Conservation (phyloP, 768 basidiomycete species). For the Mrakia frigida region DNA sequence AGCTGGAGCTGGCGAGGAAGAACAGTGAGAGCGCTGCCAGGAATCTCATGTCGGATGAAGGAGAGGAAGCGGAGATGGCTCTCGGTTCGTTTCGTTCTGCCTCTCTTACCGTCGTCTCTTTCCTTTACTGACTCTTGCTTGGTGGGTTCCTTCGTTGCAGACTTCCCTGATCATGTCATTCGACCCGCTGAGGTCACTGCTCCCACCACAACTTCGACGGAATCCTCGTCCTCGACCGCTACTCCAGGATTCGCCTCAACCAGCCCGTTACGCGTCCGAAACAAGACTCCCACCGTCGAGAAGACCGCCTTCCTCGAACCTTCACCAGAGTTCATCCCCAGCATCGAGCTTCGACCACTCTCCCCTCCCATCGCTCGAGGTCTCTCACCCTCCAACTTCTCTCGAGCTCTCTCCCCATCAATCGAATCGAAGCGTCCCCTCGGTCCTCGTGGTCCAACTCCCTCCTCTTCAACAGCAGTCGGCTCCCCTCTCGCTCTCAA, state of each 20-base stretch:
- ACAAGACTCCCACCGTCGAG: constrained; percentile 18
- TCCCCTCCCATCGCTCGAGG: constrained; percentile 11
- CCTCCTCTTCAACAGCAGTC: not conserved
- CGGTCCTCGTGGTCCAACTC: constrained; percentile 23
- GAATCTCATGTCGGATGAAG: constrained; percentile 6
- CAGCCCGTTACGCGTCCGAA: constrained; percentile 21
- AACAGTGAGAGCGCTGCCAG: constrained; percentile 48
- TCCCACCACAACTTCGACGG: not conserved
- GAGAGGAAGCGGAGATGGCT: not conserved
- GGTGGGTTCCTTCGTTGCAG: not conserved
- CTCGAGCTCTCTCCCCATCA: constrained; percentile 2
- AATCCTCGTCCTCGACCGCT: not conserved
- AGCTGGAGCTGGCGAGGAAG: constrained; percentile 72
- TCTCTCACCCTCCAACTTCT: not conserved
- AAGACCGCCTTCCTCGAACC: constrained; percentile 4
- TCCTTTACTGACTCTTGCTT: not conserved
- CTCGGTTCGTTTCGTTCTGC: not conserved
- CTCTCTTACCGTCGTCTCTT: not conserved
- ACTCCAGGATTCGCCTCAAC: not conserved
- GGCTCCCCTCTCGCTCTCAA: not conserved
- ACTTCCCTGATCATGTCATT: not conserved
- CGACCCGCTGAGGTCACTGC: not conserved
- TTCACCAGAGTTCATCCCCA: not conserved
- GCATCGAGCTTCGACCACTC: not conserved
- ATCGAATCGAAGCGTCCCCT: constrained; percentile 19